Evolutionary conservation across 176 grass and related monocot genomes (phyloP), one percentile per base, ranked within the genome.

Genomic region (Avena eriantha): DNA sequence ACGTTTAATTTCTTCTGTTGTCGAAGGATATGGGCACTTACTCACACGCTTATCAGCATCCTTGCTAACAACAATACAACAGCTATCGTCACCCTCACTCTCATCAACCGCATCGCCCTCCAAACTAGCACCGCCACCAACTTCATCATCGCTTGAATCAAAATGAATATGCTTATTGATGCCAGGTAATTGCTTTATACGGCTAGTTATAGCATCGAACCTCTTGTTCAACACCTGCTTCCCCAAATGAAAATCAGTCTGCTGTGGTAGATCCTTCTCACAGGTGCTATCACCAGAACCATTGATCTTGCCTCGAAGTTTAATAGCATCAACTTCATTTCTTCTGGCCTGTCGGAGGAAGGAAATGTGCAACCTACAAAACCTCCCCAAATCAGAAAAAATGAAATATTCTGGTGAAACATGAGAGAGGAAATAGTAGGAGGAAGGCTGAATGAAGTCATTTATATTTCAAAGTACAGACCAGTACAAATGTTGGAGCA

Each of bases 1-100:
- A 19, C 93, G 84, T 31, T 83, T 78, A 90, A 95, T 90, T 76
- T 98, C 96, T 93, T 95, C 96, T 19, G 86, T 81, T 71, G 86
- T 98, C 59, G 93, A 95, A 73, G 93, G 96, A 98, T 92, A 98
- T 5, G 93, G 96, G 29, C 93, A 98, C 64, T 73, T 95, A 71
- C 88, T 90, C 10, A 80, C 82, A 89, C 56, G 88, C 73, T 76
- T 91, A 83, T 86, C 85, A 36, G 18, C 79, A 49, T 90, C 89
- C 65, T 80, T 92, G 41, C 50, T 84, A 80, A 77, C 66, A 90
- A 74, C 59, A 50, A 60, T 24, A 86, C 82, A 78, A 88, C 13
- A 79, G 21, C 56, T 55, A 73, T 84, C 79, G 63, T 97, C 68
- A 72, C 66, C 87, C 36, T 65, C 75, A 39, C 35, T 80, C 21